Base-by-base conservation (phyloP, 805 yeast species). In the Starmera pachycereana region DNA sequence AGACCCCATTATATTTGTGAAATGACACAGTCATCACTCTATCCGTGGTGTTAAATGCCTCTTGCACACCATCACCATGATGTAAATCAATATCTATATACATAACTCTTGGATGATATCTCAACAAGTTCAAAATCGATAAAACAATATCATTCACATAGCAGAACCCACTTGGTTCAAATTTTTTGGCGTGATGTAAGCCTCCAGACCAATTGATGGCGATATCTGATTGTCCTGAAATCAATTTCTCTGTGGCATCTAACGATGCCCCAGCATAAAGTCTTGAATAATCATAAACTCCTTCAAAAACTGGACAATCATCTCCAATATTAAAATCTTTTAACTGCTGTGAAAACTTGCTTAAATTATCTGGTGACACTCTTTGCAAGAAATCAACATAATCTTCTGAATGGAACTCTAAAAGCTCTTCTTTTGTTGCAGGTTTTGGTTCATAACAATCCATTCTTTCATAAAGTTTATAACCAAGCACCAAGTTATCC, bases 181-280 rank as follows among this genome's bases (percentile, higher is more conserved):
- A 73, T 62, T 90, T 90, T 56, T 90, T 90, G 6, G 97, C 97
- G 63, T 90, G 97, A 61, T 90, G 97, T 37, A 90, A 69, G 3
- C 97, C 97, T 32, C 97, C 97, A 11, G 95, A 84, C 85, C 95
- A 90, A 62, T 90, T 90, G 44, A 90, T 83, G 34, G 97, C 97
- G 37, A 90, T 84, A 58, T 89, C 97, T 52, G 90, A 81, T 69
- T 81, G 82, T 13, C 90, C 95, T 44, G 83, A 72, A 40, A 84
- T 81, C 36, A 89, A 68, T 49, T 92, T 81, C 27, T 94, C 76
- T 3, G 96, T 84, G 16, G 96, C 97, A 61, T 86, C 95, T 67
- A 90, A 70, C 11, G 95, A 83, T 10, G 96, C 96, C 13, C 98
- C 98, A 4, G 96, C 84, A 42, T 88, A 84, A 37, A 86, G 78